These are phyloP conservation scores for Strobilomyces dryophilus DNA, from an alignment of 768 basidiomycete genomes.

Conservation along the genomic window DNA sequence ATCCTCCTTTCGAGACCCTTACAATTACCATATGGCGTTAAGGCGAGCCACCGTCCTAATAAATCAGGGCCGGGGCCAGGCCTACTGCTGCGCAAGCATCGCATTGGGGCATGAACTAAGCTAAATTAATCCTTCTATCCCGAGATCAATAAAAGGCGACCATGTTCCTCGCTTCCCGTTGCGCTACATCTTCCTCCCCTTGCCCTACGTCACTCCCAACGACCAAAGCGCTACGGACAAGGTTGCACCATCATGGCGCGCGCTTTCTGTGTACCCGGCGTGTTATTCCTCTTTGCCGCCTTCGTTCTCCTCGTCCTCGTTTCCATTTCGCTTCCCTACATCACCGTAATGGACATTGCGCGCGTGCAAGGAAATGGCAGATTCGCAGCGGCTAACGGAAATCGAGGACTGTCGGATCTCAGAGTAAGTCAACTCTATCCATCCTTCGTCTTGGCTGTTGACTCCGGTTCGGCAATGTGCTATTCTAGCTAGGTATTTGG, in stretches of 20 bases:
- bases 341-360: constrained; percentile 63
- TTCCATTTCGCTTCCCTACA: constrained; percentile 67
- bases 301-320: constrained; percentile 64
- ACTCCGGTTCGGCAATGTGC: constrained; percentile 5
- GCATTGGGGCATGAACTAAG: no score
- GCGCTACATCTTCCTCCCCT: constrained; percentile 3
- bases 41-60: no score
- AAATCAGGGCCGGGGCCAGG: no score
- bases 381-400: constrained; percentile 16
- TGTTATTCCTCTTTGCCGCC: constrained; percentile 54
- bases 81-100: no score
- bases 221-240: not conserved
- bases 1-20: no score
- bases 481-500: constrained; percentile 66
- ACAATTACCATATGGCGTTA: no score
- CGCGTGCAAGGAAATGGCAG: constrained; percentile 47
- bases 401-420: constrained; percentile 38
- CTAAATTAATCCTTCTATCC: constrained; percentile 1
- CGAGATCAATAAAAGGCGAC: constrained; percentile 16
- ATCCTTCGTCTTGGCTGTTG: not conserved
- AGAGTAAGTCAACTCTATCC: constrained; percentile 42
- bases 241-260: constrained; percentile 35
- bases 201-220: constrained; percentile 1
- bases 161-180: constrained; percentile 1
- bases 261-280: constrained; percentile 57